Percentiles rank a stretch among this genome's conserved stretches.
Conservation (phyloP, 768 basidiomycete genomes). For the Pulveroboletus sp. region DNA sequence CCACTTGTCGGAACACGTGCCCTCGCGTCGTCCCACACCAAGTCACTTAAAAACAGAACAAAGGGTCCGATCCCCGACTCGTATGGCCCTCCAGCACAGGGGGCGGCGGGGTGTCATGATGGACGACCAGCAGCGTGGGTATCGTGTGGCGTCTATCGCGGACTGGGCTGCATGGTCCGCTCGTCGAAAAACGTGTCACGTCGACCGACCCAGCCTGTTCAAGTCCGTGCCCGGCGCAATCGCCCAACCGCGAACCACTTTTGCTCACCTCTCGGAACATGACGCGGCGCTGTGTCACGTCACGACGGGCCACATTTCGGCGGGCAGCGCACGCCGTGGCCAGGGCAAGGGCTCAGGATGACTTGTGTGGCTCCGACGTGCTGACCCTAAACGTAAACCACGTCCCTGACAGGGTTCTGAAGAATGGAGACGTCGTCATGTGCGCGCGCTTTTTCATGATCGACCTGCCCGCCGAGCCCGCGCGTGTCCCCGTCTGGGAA, state of each 20-base stretch:
- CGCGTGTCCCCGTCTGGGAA: background rate
- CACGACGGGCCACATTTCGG: too few relatives aligned
- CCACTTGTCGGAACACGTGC: too few relatives aligned
- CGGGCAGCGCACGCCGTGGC: too few relatives aligned
- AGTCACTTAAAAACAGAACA: background rate
- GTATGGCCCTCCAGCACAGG: background rate
- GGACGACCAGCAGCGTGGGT: background rate
- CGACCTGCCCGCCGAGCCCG: conserved; percentile 10
- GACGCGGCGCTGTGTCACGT: background rate
- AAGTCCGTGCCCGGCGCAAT: background rate
- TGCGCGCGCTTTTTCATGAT: conserved; percentile 18
- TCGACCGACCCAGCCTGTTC: background rate
- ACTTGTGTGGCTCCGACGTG: background rate
- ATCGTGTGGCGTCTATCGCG: background rate
- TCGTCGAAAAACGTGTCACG: background rate
- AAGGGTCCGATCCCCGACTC: background rate
- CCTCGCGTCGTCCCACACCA: background rate
- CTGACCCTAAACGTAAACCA: background rate
- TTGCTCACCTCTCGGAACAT: background rate
- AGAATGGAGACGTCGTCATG: conserved; percentile 18
- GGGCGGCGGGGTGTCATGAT: too few relatives aligned
- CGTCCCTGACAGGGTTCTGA: background rate
- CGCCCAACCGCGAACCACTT: background rate
- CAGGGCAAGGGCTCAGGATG: background rate
- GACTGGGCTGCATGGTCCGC: background rate